These are phyloP conservation scores for Trametes sanguinea DNA, from an alignment of 768 basidiomycete species.

Conservation along the genomic window DNA sequence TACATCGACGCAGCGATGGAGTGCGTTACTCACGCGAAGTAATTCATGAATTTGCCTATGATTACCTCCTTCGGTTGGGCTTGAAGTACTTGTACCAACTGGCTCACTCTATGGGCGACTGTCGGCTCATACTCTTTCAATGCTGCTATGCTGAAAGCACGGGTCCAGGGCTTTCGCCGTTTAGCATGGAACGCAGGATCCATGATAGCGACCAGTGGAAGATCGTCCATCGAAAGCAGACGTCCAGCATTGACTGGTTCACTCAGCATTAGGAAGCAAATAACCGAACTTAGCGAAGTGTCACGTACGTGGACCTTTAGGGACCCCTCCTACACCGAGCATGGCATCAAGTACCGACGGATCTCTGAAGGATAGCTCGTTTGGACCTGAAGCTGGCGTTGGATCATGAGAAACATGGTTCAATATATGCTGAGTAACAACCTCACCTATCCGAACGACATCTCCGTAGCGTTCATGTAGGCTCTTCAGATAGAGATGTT, in stretches of 20 bases:
- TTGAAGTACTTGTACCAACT: conserved; percentile 44
- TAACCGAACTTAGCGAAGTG: conserved; percentile 3
- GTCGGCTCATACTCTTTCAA: conserved; percentile 49
- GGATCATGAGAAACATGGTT: too few species aligned
- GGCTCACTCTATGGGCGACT: conserved; percentile 39
- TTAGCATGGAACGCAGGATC: conserved; percentile 41
- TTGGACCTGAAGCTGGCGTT: conserved; percentile 10
- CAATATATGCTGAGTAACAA: not conserved
- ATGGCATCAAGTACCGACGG: not conserved
- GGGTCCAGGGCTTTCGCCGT: conserved; percentile 51
- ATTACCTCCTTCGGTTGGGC: conserved; percentile 27
- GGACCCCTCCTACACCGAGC: conserved; percentile 36
- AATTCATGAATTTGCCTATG: conserved; percentile 41
- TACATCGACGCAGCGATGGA: not conserved
- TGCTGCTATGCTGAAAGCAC: conserved; percentile 47
- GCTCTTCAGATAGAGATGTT: conserved; percentile 32
- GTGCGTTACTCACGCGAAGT: conserved; percentile 38
- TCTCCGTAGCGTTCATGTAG: conserved; percentile 42
- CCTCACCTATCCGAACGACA: conserved; percentile 39
- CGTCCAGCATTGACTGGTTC: conserved; percentile 24
- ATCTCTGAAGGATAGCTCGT: conserved; percentile 21
- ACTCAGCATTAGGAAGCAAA: not conserved
- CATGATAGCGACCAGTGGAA: conserved; percentile 7
- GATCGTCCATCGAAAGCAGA: conserved; percentile 1
- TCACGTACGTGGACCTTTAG: conserved; percentile 44